A percentile compares a stretch with the other conserved stretches of the same genome.
phyloP scores from a whole-genome alignment of 164 flowering plant species.

The Vitis amurensis region DNA sequence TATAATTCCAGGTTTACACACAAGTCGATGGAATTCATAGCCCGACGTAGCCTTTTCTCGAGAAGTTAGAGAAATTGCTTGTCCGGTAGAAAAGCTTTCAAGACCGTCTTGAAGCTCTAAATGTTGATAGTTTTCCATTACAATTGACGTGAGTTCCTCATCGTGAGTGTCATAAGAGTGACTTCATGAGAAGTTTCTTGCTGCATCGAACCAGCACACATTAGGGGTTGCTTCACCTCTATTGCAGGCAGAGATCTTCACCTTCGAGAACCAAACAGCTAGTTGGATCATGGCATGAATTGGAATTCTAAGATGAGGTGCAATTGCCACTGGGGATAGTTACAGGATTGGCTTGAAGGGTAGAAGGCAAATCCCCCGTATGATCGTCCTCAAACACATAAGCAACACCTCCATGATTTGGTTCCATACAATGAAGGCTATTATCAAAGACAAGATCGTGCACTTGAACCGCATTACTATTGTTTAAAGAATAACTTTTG shows the following conservation, averaged over 20 bases:
- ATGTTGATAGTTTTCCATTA: no score
- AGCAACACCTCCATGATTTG: constrained; percentile 5
- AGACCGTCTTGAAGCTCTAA: no score
- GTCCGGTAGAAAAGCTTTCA: no score
- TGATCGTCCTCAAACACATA: constrained; percentile 6
- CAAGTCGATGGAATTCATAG: no score
- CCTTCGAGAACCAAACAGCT: no score
- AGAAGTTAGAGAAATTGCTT: no score
- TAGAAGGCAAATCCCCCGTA: constrained; percentile 8
- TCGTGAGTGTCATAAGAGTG: constrained; percentile 6
- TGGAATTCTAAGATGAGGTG: neutral
- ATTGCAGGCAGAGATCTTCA: no score
- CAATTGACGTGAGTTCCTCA: no score
- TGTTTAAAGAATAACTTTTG: constrained; percentile 7
- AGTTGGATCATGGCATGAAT: no score
- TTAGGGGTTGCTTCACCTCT: no score
- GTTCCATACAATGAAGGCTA: constrained; percentile 8
- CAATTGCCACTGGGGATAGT: neutral
- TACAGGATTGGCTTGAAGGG: neutral
- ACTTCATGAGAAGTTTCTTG: constrained; percentile 9
- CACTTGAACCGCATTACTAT: constrained; percentile 7
- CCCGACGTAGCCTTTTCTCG: no score
- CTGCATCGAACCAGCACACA: constrained; percentile 12
- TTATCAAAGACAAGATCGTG: neutral
- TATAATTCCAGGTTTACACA: no score